Evolutionary conservation across 1,284 basidiomycete genomes (phyloP).

Genomic region (Omphalotus olearius): DNA sequence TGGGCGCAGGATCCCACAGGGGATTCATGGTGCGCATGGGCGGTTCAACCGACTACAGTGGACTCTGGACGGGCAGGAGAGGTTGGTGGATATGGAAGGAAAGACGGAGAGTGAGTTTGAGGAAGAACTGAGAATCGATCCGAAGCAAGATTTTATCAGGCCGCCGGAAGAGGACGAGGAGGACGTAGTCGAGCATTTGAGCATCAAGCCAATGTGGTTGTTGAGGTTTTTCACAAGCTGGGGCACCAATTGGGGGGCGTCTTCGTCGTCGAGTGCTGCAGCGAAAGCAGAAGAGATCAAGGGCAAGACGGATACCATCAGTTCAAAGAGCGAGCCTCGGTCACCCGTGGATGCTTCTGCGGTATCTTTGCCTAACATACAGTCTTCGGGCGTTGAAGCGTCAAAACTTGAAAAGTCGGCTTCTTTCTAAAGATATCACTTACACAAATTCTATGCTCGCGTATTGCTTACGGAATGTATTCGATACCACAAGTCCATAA

Average conservation of each 20-base stretch:
- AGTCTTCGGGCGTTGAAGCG: neutral
- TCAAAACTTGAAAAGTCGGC: constrained; percentile 2
- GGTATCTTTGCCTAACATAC: too few species aligned
- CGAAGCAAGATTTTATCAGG: constrained; percentile 22
- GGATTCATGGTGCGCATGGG: constrained; percentile 51
- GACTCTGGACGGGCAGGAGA: constrained; percentile 57
- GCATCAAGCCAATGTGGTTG: constrained; percentile 70
- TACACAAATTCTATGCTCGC: neutral
- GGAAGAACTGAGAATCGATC: constrained; percentile 54
- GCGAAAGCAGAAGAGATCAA: constrained; percentile 12
- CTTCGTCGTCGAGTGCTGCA: constrained; percentile 3
- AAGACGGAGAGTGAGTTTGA: constrained; percentile 72
- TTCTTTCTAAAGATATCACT: neutral
- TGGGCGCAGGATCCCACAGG: constrained; percentile 35
- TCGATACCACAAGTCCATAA: constrained; percentile 10
- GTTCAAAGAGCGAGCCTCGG: too few species aligned
- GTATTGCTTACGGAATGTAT: neutral
- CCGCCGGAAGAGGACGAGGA: constrained; percentile 39
- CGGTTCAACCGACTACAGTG: constrained; percentile 62
- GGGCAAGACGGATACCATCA: neutral
- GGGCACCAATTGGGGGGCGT: constrained; percentile 46
- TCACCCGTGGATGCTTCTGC: too few species aligned
- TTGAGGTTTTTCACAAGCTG: constrained; percentile 70
- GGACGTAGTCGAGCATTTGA: constrained; percentile 52
- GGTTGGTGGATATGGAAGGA: constrained; percentile 61